Evolutionary conservation across 2,329 filamentous ascomycete genomes (phyloP), one percentile per base, ranked within the genome.

Genomic region (Sclerotinia glacialis): DNA sequence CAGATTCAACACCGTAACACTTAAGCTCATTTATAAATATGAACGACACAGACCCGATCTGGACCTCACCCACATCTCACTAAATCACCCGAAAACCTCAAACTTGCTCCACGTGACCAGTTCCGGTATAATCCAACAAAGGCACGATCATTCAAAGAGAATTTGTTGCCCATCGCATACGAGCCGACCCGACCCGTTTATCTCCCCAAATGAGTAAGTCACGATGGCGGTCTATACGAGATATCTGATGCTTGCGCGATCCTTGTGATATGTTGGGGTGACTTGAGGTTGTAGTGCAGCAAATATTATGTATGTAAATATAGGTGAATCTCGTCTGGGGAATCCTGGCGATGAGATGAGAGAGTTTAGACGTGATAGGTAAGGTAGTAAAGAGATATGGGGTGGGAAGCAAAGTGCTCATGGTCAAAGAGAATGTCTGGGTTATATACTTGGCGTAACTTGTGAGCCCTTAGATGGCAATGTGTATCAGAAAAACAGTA

Each of bases 151-250:
- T 34, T 47, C 7, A n/a, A n/a, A 23, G 42, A 4, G 56, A 34
- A 44, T 60, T 60, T 60, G 56, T 60, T 59, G 56, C 56, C 47
- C 46, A 34, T 46, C 56, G 26, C 16, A 59, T 59, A 59, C 56
- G 56, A 59, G 56, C 56, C 56, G 56, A 59, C 56, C 56, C 56
- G 56, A 34, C 16, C 11, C 42, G n/a, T n/a, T n/a, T n/a, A n/a
- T 23, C 18, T 47, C 14, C 56, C 42, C 8, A 34, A 47, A 47
- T 11, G 12, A 14, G 42, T 14, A 59, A 47, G 42, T 59, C 42
- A 34, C 28, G 26, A 23, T 16, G 42, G 11, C n/a, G 42, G 16
- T 59, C 14, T 59, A 47, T 59, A 59, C 42, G 56, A 34, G 42
- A 47, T 55, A 8, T 55, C 18, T 21, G 6, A 55, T 59, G 26